Percentiles rank a stretch among this genome's conserved stretches.
Evolutionary conservation across 371 early-diverging fungal genomes (phyloP).

Genomic region (Thermomucor indicae-seudaticae): DNA sequence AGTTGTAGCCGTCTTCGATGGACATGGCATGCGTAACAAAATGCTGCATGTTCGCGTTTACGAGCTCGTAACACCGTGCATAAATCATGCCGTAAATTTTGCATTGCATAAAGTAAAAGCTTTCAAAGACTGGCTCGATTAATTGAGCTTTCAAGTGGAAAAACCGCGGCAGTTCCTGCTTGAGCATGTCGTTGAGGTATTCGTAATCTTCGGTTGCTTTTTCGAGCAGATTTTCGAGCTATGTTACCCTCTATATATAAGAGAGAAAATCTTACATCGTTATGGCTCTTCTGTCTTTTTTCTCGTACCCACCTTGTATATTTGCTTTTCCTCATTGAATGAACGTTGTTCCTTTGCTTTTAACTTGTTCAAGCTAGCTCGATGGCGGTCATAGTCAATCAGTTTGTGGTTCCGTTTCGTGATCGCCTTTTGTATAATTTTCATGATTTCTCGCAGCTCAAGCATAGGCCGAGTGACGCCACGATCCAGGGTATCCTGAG

Average conservation of each 20-base stretch:
- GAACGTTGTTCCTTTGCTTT: conserved; percentile 61
- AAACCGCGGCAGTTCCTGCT: conserved; percentile 67
- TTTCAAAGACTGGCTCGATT: conserved; percentile 72
- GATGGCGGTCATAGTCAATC: conserved; percentile 81
- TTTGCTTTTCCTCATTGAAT: conserved; percentile 68
- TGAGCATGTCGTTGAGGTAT: conserved; percentile 62
- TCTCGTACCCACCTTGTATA: too few species aligned
- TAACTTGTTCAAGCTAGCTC: conserved; percentile 61
- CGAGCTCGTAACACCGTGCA: conserved; percentile 50
- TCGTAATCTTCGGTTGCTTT: conserved; percentile 75
- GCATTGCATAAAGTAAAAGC: conserved; percentile 66
- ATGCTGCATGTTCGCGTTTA: conserved; percentile 29
- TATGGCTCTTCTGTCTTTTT: too few species aligned
- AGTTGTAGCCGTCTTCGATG: conserved; percentile 28
- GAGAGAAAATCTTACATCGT: too few species aligned
- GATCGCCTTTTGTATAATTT: conserved; percentile 66
- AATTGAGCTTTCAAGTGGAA: conserved; percentile 52
- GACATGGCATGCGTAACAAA: conserved; percentile 36
- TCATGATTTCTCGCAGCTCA: conserved; percentile 64
- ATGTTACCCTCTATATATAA: too few species aligned
- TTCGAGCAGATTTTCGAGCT: conserved; percentile 62
- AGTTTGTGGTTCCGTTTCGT: conserved; percentile 78
- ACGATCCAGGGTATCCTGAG: conserved; percentile 71
- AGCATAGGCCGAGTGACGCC: conserved; percentile 64
- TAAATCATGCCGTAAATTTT: conserved; percentile 57